Evolutionary conservation across 371 early-diverging fungal species (phyloP), one percentile per base, ranked within the genome.

Genomic region (Lichtheimia hyalospora): DNA sequence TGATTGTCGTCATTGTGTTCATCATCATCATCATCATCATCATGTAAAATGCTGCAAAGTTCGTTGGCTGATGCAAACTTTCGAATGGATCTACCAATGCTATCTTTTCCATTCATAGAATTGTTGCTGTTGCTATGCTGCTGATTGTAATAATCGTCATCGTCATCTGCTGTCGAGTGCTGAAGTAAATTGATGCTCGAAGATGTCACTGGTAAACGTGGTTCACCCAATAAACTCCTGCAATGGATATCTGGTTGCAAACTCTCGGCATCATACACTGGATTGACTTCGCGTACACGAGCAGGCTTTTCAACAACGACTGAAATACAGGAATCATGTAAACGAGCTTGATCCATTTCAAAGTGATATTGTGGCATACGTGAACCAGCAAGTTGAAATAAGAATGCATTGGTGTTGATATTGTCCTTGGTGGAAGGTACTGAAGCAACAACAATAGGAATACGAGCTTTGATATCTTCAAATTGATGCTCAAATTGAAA

Each of bases 371-470:
- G 49, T 24, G 62, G 62, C 62, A 62, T 56, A 18, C 25, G 24
- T 34, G 34, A 34, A 13, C 54, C 27, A n/a, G 53, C 54, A 15
- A 60, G 28, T 14, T 27, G 54, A 46, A 54, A 13, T 5, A 24
- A 27, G n/a, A 54, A 49, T 39, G 20, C 18, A 20, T 46, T 46
- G n/a, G 1, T 40, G 15, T 20, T 40, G 28, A 10, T 6, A n/a
- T 28, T 34, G 42, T 60, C 34, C 39, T 58, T 41, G 34, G 23
- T 18, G 7, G 58, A 58, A 14, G 70, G 66, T 8, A 63, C 58
- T n/a, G 70, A 70, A 50, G 66, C 66, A 53, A 70, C 57, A 25
- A 63, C 60, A 43, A 70, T 61, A 48, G 70, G 70, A 39, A 70
- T 58, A 52, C 63, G 63, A 10, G 62, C 66, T 16, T 58, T 63